Evolutionary conservation across 768 basidiomycete genomes (phyloP).

Genomic region (Dacryopinax primogenitus): DNA sequence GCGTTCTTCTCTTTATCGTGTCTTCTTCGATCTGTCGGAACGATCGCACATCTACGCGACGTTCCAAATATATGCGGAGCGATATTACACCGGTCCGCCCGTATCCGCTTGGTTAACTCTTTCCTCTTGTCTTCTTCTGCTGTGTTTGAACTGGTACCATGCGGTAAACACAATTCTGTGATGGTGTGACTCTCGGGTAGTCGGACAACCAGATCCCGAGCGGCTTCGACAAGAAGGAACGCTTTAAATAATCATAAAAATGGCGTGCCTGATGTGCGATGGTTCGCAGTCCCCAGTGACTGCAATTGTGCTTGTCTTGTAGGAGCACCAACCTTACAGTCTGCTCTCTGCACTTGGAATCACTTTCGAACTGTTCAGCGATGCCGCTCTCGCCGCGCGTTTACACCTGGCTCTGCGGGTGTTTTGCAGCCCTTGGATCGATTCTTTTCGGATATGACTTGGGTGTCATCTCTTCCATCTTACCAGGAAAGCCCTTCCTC

Average conservation of each 20-base stretch:
- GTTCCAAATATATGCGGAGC: not conserved
- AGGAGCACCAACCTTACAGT: not conserved
- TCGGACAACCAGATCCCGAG: not conserved
- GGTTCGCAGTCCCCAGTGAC: not conserved
- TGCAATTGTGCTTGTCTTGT: no score
- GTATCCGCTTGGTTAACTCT: not conserved
- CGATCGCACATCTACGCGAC: not conserved
- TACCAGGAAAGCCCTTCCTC: conserved; percentile 4
- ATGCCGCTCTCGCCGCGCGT: conserved; percentile 10
- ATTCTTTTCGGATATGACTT: conserved; percentile 12
- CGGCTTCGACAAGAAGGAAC: not conserved
- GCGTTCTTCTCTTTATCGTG: not conserved
- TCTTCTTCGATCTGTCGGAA: not conserved
- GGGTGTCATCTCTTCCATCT: conserved; percentile 10
- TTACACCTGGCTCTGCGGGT: conserved; percentile 12
- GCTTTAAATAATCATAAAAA: not conserved
- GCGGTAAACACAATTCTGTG: not conserved
- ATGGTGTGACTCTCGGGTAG: not conserved
- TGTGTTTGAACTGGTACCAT: not conserved
- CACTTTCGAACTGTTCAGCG: not conserved
- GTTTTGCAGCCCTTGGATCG: conserved; percentile 10
- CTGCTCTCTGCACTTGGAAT: not conserved
- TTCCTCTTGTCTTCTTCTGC: not conserved
- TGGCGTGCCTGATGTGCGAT: not conserved
- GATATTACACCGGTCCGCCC: not conserved